These are phyloP conservation scores for Acanthochlamys bracteata DNA, from an alignment of 106 monocot genomes.

Conservation along the genomic window DNA sequence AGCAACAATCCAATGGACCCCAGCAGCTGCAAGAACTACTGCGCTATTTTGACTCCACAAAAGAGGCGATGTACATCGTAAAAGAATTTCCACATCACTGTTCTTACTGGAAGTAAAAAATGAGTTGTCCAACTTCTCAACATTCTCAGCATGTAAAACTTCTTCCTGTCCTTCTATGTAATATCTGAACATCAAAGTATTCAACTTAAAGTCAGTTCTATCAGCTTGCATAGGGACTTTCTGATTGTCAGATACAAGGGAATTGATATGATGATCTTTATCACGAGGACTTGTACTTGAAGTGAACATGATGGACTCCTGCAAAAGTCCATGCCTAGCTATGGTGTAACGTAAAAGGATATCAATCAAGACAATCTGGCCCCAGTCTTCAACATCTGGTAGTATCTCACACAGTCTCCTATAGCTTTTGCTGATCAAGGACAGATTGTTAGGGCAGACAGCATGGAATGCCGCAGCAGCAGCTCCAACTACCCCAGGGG, in stretches of 20 bases:
- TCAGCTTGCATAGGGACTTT: not conserved
- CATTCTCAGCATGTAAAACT: slow-evolving; percentile 16
- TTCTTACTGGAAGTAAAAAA: slow-evolving; percentile 40
- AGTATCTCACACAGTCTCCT: slow-evolving; percentile 77
- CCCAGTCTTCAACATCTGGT: slow-evolving; percentile 96
- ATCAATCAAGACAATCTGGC: slow-evolving; percentile 78
- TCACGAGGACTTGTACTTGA: slow-evolving; percentile 9
- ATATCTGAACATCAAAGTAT: slow-evolving; percentile 36
- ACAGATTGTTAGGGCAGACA: slow-evolving; percentile 62
- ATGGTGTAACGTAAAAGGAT: slow-evolving; percentile 74
- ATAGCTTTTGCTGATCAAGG: slow-evolving; percentile 56
- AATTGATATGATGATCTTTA: slow-evolving; percentile 4
- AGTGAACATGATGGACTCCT: slow-evolving; percentile 54
- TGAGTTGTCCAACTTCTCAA: slow-evolving; percentile 3
- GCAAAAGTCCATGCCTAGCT: slow-evolving; percentile 80
- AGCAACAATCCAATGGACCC: slow-evolving; percentile 89
- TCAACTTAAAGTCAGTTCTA: slow-evolving; percentile 16
- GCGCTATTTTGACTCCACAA: slow-evolving; percentile 96
- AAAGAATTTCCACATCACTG: slow-evolving; percentile 59
- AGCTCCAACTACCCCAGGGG: slow-evolving; percentile 79
- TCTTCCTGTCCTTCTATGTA: slow-evolving; percentile 61
- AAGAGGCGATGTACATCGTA: slow-evolving; percentile 82
- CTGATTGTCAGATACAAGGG: slow-evolving; percentile 8
- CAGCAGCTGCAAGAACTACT: slow-evolving; percentile 88
- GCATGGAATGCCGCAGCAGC: slow-evolving; percentile 77